Evolutionary conservation across 441 rosid species (phyloP), one percentile per base, ranked within the genome.

Genomic region (Pelargonium cotyledonis): DNA sequence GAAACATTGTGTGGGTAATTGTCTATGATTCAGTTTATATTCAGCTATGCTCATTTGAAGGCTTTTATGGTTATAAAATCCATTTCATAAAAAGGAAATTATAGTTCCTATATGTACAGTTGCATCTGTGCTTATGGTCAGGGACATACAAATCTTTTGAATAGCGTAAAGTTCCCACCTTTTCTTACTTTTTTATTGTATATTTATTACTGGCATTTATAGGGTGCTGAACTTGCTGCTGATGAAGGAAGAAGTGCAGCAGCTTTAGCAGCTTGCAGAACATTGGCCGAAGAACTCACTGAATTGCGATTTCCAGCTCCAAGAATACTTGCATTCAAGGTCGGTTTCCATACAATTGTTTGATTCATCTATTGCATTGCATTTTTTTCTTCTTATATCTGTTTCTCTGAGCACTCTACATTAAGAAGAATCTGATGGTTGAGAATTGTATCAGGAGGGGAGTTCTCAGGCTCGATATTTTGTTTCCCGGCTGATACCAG

Each of bases 241-340:
- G 89, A 95, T 12, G 95, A 86, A 70, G 97, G 91, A 77, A 89
- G 85, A 81, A 82, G 84, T 71, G 98, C 96, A 62, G 89, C 98
- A 10, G 89, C 91, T 68, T 77, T 92, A 82, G 98, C 97, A 21
- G 93, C 99, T 65, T 95, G 98, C 80, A 80, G 89, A 89, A 92
- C 97, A 62, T 80, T 95, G 76, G 98, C 96, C 44, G 98, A 95
- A 83, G 99, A 95, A 78, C 84, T 95, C 35, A 85, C 97, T 4
- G 97, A 95, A 75, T 83, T 78, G 53, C 89, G 98, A 78, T 95
- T 95, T 81, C 98, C 97, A 68, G 99, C 93, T 31, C 97, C 99
- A 10, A 85, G 92, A 64, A 95, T 92, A 76, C 98, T 92, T 63
- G 86, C 96, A 1, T 95, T 92, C 81, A 95, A 95, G 98, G 98